These are phyloP conservation scores for Thelonectria rubi DNA, from an alignment of 2,329 filamentous ascomycete genomes.

Conservation along the genomic window DNA sequence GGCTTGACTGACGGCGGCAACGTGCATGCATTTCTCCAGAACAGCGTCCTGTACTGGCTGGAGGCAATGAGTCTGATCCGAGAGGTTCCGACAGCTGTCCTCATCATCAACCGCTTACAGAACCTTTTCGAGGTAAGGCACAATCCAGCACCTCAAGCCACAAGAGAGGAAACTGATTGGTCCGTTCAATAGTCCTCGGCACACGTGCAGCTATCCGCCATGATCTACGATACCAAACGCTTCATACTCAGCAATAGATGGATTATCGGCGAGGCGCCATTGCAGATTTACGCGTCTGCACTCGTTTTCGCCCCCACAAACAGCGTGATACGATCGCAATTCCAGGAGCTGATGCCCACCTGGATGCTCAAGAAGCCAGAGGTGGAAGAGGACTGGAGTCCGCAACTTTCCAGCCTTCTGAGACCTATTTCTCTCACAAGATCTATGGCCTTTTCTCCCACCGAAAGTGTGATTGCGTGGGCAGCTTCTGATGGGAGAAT, in stretches of 20 bases:
- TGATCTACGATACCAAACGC: neutral
- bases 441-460: neutral
- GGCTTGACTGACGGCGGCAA: constrained; percentile 3
- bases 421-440: neutral
- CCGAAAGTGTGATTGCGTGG: neutral
- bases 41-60: constrained; percentile 11
- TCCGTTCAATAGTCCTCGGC: neutral
- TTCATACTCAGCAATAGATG: neutral
- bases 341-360: neutral
- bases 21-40: constrained; percentile 9
- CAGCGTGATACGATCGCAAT: neutral
- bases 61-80: constrained; percentile 14
- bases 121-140: neutral
- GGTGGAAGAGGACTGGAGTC: neutral
- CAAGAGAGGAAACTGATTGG: neutral
- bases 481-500: neutral
- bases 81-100: neutral
- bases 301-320: neutral
- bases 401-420: neutral
- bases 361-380: neutral
- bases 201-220: neutral
- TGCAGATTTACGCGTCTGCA: neutral
- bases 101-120: neutral
- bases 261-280: neutral
- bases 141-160: neutral